Evolutionary conservation across 2,329 filamentous ascomycete genomes (phyloP), one percentile per base, ranked within the genome.

Genomic region (Pseudogymnoascus sp.): DNA sequence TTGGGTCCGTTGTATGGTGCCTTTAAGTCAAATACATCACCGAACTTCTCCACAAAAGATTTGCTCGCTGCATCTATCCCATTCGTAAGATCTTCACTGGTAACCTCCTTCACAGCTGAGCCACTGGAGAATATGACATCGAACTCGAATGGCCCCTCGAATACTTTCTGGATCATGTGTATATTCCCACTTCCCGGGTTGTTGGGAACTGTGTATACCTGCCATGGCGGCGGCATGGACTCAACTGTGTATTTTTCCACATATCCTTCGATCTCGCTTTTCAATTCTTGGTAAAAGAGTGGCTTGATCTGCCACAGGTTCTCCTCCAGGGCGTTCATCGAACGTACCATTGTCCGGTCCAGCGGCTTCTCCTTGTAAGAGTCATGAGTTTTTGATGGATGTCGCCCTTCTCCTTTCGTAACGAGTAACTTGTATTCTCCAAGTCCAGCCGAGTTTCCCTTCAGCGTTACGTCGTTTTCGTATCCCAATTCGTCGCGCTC

Each of bases 111-210:
- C 28, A 75, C 58, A 3, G 85, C 82, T 15, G 89, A 92, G 12
- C 76, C 84, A 62, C 92, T 95, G 3, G 89, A 90, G 75, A 91
- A 96, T 56, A 97, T 79, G 59, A 97, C 79, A 71, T 97, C 94
- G 67, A 97, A 97, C 76, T 92, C 90, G 68, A 97, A 99, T 1
- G 85, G 73, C 1, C 94, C 92, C 67, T 92, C 82, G 67, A 96
- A 97, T 2, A 91, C 83, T 74, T 96, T 96, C 73, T 99, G 90
- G 13, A 97, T 79, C 38, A 96, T 75, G 64, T 99, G 92, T 12
- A 90, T 75, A 69, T 97, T 97, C 28, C 91, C 92, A 10, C 74
- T 68, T 4, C 81, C 83, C 2, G 88, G 85, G 30, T 75, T 73
- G 71, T 95, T 87, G 45, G 78, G 74, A 59, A 97, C 79, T 5